Conservation (phyloP, 441 rosid genomes). For the Euphorbia schlechtendalii region DNA sequence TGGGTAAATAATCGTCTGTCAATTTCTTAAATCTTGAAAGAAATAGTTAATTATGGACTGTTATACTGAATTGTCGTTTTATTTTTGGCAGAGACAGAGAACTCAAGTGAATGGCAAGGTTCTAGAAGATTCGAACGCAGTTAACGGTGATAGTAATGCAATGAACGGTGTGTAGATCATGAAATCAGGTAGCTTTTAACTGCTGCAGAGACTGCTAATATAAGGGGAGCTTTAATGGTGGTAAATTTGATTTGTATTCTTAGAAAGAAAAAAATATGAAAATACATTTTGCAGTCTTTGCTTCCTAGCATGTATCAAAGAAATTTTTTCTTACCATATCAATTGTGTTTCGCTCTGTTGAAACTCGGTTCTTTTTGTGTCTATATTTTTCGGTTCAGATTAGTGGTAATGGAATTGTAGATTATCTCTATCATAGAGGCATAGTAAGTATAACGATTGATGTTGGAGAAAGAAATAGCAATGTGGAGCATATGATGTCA, state of each 20-base stretch:
- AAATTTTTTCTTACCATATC: too few species aligned
- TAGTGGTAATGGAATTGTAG: too few species aligned
- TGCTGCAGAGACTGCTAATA: constrained; percentile 14
- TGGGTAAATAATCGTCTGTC: constrained; percentile 64
- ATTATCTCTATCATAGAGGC: too few species aligned
- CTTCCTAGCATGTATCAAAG: too few species aligned
- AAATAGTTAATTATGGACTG: too few species aligned
- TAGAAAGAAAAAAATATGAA: constrained; percentile 22
- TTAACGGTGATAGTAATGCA: constrained; percentile 49
- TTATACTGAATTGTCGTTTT: not conserved
- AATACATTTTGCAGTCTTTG: constrained; percentile 23
- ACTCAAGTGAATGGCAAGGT: constrained; percentile 83
- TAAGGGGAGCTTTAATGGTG: too few species aligned
- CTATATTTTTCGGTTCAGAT: too few species aligned
- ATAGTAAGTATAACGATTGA: too few species aligned
- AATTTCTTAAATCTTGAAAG: too few species aligned
- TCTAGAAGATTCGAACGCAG: constrained; percentile 56
- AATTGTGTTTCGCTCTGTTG: too few species aligned
- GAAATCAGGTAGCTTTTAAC: too few species aligned
- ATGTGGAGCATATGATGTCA: not conserved
- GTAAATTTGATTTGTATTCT: constrained; percentile 30
- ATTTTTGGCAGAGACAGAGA: constrained; percentile 64
- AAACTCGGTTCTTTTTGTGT: too few species aligned
- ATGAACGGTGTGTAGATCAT: constrained; percentile 76
- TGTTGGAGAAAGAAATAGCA: not conserved